phyloP scores from a whole-genome alignment of 495 filamentous ascomycete genomes.

The Neurospora hispaniola region DNA sequence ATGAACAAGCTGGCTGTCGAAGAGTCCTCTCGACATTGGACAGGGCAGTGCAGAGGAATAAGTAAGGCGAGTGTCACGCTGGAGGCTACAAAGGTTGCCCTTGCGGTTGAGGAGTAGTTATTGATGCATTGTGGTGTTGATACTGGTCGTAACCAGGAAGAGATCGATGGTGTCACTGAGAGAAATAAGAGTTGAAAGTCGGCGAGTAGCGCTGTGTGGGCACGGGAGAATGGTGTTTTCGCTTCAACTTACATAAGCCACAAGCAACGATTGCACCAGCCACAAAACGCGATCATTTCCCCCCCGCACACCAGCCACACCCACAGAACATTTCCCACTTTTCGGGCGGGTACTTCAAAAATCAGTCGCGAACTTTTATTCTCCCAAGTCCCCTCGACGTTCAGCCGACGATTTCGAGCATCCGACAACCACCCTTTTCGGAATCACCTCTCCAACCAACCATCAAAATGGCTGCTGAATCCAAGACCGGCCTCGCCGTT shows the following conservation, averaged over 20 bases:
- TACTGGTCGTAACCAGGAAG: not conserved
- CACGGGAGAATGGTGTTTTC: not conserved
- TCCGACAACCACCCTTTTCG: constrained; percentile 12
- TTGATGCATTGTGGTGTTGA: not conserved
- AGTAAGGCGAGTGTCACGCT: not conserved
- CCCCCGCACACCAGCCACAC: constrained; percentile 7
- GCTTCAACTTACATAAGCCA: not conserved
- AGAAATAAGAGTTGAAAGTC: not conserved
- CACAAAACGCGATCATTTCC: not conserved
- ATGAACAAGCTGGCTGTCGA: not conserved
- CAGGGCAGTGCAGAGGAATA: not conserved
- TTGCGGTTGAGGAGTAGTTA: not conserved
- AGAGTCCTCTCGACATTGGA: not conserved
- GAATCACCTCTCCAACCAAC: constrained; percentile 4
- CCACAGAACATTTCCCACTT: constrained; percentile 13
- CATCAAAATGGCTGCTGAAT: constrained; percentile 30
- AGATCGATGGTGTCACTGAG: not conserved
- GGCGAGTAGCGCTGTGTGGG: not conserved
- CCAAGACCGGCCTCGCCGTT: constrained; percentile 61
- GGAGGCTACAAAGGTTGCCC: not conserved
- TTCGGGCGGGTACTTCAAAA: constrained; percentile 2
- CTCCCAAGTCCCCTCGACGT: constrained; percentile 14
- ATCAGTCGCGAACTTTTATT: constrained; percentile 7
- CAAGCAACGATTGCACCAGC: not conserved
- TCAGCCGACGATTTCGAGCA: constrained; percentile 8